These are phyloP conservation scores for Galeopsis tetrahit DNA, from an alignment of 257 asterid species.

Conservation along the genomic window DNA sequence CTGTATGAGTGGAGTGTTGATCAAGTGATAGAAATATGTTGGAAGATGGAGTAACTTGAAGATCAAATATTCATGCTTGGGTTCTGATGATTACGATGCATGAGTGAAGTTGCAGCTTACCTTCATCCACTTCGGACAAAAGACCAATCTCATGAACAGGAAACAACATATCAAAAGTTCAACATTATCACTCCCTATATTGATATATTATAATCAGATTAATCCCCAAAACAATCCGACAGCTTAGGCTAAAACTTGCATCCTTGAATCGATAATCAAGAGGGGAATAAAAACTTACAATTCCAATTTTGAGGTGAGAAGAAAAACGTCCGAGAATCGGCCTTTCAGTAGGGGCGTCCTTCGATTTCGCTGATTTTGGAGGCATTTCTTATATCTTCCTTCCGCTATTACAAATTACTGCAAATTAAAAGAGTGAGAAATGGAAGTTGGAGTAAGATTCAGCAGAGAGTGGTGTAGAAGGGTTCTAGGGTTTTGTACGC, in stretches of 20 bases:
- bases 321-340: conserved; percentile 96
- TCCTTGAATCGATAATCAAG: not conserved
- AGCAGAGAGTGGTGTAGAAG: not conserved
- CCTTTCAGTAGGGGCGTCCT: conserved; percentile 85
- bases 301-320: conserved; percentile 95
- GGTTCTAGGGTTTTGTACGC: conserved; percentile 47
- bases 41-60: not conserved
- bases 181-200: not conserved
- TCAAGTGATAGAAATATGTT: not conserved
- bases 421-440: conserved; percentile 24
- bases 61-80: not conserved
- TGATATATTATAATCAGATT: not conserved
- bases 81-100: not conserved
- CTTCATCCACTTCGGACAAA: not conserved
- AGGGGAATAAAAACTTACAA: conserved; percentile 49
- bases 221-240: not conserved
- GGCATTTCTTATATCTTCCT: conserved; percentile 60
- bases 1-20: conserved; percentile 5
- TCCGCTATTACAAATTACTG: conserved; percentile 11
- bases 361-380: conserved; percentile 88
- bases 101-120: not conserved
- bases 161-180: not conserved
- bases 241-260: not conserved
- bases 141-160: not conserved
- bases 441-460: conserved; percentile 12